Percentiles rank a stretch among this genome's conserved stretches.
These are phyloP conservation scores for Pseudisothecium myosuroides DNA, from an alignment of 225 moss, liverwort and hornwort genomes.

Conservation along the genomic window DNA sequence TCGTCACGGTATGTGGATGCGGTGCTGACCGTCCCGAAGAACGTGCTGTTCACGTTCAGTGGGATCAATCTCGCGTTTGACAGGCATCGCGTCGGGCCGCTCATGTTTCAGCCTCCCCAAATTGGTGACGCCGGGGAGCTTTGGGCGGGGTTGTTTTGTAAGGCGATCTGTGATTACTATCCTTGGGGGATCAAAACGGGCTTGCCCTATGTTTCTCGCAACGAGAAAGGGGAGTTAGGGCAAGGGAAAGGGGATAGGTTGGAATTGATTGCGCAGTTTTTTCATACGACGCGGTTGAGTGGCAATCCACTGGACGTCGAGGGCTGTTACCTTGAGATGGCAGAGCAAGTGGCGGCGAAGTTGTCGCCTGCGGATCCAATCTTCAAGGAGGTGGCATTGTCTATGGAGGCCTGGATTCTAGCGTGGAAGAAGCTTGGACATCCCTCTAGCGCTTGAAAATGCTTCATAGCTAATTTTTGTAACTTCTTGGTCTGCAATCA, in stretches of 20 bases:
- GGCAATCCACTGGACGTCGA: conserved; percentile 35
- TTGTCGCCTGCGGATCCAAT: conserved; percentile 20
- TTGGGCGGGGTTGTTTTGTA: conserved; percentile 41
- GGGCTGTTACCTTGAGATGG: conserved; percentile 37
- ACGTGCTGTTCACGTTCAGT: conserved; percentile 25
- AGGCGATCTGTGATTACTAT: conserved; percentile 29
- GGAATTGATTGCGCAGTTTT: conserved; percentile 34
- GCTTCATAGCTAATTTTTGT: neutral
- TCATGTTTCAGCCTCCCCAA: conserved; percentile 33
- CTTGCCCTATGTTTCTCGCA: conserved; percentile 39
- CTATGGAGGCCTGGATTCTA: conserved; percentile 43
- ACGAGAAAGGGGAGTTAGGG: neutral
- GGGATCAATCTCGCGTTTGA: conserved; percentile 49
- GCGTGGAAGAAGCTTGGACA: conserved; percentile 39
- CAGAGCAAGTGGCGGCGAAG: conserved; percentile 14
- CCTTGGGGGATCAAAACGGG: conserved; percentile 45
- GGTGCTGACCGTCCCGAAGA: conserved; percentile 33
- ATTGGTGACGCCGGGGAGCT: conserved; percentile 34
- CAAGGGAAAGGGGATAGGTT: neutral
- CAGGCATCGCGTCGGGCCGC: conserved; percentile 25
- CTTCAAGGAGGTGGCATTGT: conserved; percentile 28
- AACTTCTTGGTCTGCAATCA: neutral
- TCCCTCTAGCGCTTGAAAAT: neutral
- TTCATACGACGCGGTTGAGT: conserved; percentile 14
- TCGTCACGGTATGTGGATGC: conserved; percentile 41